A percentile compares a stretch with the other conserved stretches of the same genome.
These are phyloP conservation scores for bread wheat (Triticum aestivum) DNA, from an alignment of 176 grass and related monocot genomes.

Conservation along the genomic window DNA sequence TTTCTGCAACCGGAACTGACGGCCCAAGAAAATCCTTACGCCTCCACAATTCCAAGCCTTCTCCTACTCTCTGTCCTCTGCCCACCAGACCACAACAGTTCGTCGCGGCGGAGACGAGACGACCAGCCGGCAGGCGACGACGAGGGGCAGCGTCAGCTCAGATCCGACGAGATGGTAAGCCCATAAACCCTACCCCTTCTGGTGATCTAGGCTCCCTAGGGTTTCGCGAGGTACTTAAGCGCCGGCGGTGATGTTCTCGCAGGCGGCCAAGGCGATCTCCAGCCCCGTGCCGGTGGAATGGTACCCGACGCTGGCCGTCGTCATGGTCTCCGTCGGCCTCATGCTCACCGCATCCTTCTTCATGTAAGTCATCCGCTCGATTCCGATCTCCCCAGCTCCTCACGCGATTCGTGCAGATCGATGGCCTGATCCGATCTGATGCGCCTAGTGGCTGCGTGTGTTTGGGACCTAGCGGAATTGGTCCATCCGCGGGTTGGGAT, in stretches of 20 bases:
- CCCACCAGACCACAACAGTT: neutral
- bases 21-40: neutral
- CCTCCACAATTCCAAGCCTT: neutral
- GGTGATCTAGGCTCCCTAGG: neutral
- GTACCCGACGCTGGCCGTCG: constrained; percentile 76
- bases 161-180: constrained; percentile 49
- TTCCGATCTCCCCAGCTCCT: neutral
- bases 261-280: constrained; percentile 84
- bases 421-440: constrained; percentile 17
- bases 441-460: neutral
- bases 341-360: constrained; percentile 88
- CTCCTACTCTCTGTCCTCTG: neutral
- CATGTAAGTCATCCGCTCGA: constrained; percentile 46
- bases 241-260: neutral
- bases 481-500: neutral
- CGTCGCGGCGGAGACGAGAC: constrained; percentile 20
- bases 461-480: neutral
- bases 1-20: neutral
- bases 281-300: constrained; percentile 84
- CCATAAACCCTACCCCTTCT: neutral
- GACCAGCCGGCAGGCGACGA: neutral
- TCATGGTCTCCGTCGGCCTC: constrained; percentile 70
- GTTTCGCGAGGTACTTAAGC: neutral
- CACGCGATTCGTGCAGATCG: neutral
- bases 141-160: neutral